Evolutionary conservation across 2,329 filamentous ascomycete species (phyloP).

Genomic region (Exophiala lecanii-corni): DNA sequence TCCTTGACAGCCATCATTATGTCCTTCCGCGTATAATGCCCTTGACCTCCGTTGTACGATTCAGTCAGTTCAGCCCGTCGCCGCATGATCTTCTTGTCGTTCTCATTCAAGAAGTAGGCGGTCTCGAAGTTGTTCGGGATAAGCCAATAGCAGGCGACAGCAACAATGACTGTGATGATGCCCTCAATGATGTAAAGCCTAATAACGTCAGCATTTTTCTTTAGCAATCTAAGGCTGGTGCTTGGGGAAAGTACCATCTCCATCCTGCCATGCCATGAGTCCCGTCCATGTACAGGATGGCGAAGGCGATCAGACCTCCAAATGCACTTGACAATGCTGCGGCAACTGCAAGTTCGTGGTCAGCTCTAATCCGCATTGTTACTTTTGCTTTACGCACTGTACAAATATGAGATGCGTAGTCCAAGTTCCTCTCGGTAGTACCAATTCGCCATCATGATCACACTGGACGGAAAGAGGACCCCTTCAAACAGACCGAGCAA

Average conservation of each 20-base stretch:
- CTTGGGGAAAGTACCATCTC: slow-evolving; percentile 35
- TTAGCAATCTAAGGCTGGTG: not conserved
- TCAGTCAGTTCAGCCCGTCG: slow-evolving; percentile 32
- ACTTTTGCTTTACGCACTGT: slow-evolving; percentile 32
- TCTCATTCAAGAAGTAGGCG: slow-evolving; percentile 30
- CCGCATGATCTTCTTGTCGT: slow-evolving; percentile 33
- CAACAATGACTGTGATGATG: slow-evolving; percentile 29
- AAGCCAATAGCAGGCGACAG: slow-evolving; percentile 26
- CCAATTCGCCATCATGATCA: slow-evolving; percentile 39
- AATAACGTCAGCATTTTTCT: not conserved
- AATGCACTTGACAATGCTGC: slow-evolving; percentile 23
- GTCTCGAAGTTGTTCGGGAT: slow-evolving; percentile 32
- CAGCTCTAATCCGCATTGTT: no score
- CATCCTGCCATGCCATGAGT: slow-evolving; percentile 43
- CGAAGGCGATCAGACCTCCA: slow-evolving; percentile 24
- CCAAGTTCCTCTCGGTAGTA: slow-evolving; percentile 40
- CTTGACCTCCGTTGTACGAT: slow-evolving; percentile 24
- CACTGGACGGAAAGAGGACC: slow-evolving; percentile 37
- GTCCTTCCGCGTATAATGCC: slow-evolving; percentile 29
- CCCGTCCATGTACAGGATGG: slow-evolving; percentile 44
- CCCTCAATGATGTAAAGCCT: slow-evolving; percentile 31
- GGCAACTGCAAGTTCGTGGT: slow-evolving; percentile 14
- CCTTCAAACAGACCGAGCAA: slow-evolving; percentile 38
- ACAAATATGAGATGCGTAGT: slow-evolving; percentile 39
- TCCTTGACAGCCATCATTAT: slow-evolving; percentile 30